These are phyloP conservation scores for Podosphaera aphanis DNA, from an alignment of 2,329 filamentous ascomycete genomes.

Conservation along the genomic window DNA sequence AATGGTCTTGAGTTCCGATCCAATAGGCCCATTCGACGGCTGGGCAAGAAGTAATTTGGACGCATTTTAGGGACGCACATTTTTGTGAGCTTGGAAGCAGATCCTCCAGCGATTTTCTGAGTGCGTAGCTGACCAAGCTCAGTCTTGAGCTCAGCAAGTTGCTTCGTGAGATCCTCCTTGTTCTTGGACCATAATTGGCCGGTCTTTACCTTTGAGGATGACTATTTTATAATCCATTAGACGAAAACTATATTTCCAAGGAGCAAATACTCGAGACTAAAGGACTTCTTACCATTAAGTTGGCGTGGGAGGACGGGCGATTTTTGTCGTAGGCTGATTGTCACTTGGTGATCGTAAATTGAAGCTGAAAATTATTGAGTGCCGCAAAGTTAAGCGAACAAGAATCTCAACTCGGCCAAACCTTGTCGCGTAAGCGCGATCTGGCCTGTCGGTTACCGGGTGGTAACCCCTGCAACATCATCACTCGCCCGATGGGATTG, in stretches of 20 bases:
- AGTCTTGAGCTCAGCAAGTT: conserved; percentile 82
- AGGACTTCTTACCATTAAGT: conserved; percentile 7
- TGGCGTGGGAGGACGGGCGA: conserved; percentile 8
- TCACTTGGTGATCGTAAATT: not conserved
- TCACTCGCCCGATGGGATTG: too few species aligned
- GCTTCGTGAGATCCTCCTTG: conserved; percentile 95
- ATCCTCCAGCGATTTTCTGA: conserved; percentile 88
- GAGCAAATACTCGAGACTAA: not conserved
- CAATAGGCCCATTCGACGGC: not conserved
- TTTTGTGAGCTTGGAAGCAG: conserved; percentile 86
- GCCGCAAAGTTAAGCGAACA: not conserved
- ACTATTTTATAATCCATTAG: conserved; percentile 24
- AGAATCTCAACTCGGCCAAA: not conserved
- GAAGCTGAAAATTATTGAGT: not conserved
- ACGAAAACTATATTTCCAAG: not conserved
- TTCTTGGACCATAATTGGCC: conserved; percentile 94
- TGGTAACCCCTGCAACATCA: too few species aligned
- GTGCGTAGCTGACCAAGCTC: conserved; percentile 93
- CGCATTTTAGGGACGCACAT: conserved; percentile 42
- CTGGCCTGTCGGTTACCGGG: too few species aligned
- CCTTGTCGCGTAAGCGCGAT: not conserved
- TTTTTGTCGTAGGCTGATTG: conserved; percentile 1
- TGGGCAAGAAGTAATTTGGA: not conserved
- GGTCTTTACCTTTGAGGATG: conserved; percentile 64
- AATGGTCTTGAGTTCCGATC: not conserved